Base-by-base conservation (phyloP, 495 filamentous ascomycete genomes). In the Echria macrotheca region DNA sequence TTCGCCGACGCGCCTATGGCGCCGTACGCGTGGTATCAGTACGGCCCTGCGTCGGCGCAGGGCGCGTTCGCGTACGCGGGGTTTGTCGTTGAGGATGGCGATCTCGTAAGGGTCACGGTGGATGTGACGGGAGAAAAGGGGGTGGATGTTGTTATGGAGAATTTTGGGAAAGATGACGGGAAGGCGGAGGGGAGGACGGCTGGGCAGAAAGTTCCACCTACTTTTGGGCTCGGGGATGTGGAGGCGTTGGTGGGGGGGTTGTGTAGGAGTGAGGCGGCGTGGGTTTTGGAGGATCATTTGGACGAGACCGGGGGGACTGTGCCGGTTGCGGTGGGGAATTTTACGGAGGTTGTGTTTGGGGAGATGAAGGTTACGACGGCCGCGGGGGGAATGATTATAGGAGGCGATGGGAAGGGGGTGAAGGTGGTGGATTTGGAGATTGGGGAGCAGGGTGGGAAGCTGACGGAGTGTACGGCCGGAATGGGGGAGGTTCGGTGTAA, bases 281-380 rank as follows among this genome's bases (percentile, higher is more conserved):
- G 55, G 56, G 28, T 62, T 2, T 31, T 65, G 17, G 61, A 65
- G 37, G 61, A 62, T 42, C 59, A 62, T 5, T 52, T 54, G 42
- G 17, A 59, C n/a, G 51, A 39, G 6, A 57, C 44, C n/a, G 0
- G 31, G 33, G 58, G 56, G 0, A 32, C 50, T 1, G 17, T 60
- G 1, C 61, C 61, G 5, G 45, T 56, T n/a, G 49, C 57, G n/a
- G 5, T 65, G 47, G 59, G 36, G 4, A 55, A 65, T 26, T 65
- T 65, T 14, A 54, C 46, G 22, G 32, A 24, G 4, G 56, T 62
- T 4, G 33, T 21, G 18, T 65, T 60, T 36, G 40, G 10, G n/a
- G 35, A 37, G 24, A 37, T 57, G 15, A 44, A 25, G 4, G 35
- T 56, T 0, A 28, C 8, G 48, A 50, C 47, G 1, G 46, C 18